Conservation (phyloP, 1,284 basidiomycete species). For the Ustilago esculenta region DNA sequence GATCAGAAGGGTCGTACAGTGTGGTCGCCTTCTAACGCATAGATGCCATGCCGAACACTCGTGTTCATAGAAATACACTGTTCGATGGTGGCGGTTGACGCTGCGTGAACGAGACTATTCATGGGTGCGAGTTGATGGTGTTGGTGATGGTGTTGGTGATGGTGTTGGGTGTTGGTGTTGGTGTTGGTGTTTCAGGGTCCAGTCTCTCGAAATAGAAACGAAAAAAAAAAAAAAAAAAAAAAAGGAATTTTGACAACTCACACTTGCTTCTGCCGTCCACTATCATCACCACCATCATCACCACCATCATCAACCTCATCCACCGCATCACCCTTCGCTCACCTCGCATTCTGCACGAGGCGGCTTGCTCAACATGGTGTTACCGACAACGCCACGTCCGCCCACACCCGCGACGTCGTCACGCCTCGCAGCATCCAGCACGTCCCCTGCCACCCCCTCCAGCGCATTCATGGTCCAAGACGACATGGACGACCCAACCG, state of each 20-base stretch:
- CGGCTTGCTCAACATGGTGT: background rate
- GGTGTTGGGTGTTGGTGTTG: too few relatives aligned
- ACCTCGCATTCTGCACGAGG: background rate
- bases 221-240: too few relatives aligned
- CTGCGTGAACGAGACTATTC: background rate
- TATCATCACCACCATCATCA: background rate
- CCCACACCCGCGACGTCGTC: background rate
- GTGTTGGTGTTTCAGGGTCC: conserved; percentile 23
- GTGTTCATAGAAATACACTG: too few relatives aligned
- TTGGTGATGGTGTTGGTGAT: background rate
- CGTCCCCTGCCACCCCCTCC: background rate
- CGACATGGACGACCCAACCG: conserved; percentile 35
- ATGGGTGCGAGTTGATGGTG: background rate
- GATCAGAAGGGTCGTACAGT: conserved; percentile 43
- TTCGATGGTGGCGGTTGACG: too few relatives aligned
- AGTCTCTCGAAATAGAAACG: too few relatives aligned
- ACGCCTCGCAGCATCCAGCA: background rate
- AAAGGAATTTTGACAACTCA: too few relatives aligned
- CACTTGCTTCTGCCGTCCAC: too few relatives aligned
- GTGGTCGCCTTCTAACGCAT: conserved; percentile 30
- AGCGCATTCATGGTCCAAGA: conserved; percentile 7
- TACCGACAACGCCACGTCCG: conserved; percentile 11
- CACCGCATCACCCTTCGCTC: background rate
- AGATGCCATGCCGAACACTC: too few relatives aligned
- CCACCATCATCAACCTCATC: background rate